A percentile compares a stretch with the other conserved stretches of the same genome.
phyloP scores from a whole-genome alignment of 805 yeast genomes.

The Sugiyamaella mastotermitis region DNA sequence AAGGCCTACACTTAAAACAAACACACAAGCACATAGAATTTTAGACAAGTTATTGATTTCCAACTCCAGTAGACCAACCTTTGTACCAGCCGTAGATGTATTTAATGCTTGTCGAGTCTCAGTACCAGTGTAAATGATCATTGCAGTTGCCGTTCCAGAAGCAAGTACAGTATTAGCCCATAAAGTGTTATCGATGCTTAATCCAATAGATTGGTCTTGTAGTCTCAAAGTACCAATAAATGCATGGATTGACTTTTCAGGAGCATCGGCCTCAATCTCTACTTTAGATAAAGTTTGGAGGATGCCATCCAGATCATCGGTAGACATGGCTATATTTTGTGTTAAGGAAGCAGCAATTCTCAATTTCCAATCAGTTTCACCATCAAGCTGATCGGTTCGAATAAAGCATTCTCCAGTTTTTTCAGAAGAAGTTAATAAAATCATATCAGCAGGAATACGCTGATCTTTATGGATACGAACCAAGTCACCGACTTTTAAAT shows the following conservation, averaged over 20 bases:
- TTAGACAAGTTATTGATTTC: conserved; percentile 88
- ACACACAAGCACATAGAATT: conserved; percentile 81
- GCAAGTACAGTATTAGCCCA: conserved; percentile 99
- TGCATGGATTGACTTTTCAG: conserved; percentile 74
- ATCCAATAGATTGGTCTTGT: conserved; percentile 44
- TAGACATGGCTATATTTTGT: conserved; percentile 37
- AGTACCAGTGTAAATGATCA: conserved; percentile 81
- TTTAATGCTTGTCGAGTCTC: conserved; percentile 96
- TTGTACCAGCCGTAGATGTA: conserved; percentile 80
- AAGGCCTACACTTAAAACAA: conserved; percentile 64
- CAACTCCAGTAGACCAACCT: conserved; percentile 81
- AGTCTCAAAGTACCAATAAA: conserved; percentile 70
- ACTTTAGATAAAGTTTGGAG: conserved; percentile 37
- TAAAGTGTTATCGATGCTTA: conserved; percentile 83
- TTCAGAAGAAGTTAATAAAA: conserved; percentile 78
- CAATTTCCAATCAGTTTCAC: conserved; percentile 98
- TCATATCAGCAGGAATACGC: conserved; percentile 91
- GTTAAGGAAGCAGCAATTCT: conserved; percentile 72
- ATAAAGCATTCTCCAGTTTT: conserved; percentile 80
- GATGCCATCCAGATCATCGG: conserved; percentile 18
- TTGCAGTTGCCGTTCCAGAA: conserved; percentile 85
- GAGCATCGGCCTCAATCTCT: conserved; percentile 66
- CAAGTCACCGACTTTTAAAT: conserved; percentile 79
- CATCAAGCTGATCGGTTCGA: conserved; percentile 96
- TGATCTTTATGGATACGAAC: conserved; percentile 72